phyloP scores from a whole-genome alignment of 2,329 filamentous ascomycete genomes.

The Microcyclospora pomicola region DNA sequence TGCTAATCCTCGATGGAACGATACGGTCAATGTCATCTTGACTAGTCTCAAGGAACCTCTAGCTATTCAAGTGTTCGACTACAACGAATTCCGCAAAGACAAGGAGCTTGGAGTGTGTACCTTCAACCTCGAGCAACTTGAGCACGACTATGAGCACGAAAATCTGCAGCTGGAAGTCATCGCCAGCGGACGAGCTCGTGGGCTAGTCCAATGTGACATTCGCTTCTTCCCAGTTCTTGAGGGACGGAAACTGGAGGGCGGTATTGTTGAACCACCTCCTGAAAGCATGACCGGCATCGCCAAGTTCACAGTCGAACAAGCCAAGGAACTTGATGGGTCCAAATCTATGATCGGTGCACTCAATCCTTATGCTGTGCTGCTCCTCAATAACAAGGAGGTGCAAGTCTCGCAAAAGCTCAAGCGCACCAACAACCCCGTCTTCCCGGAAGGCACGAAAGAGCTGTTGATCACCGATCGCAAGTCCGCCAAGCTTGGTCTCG shows the following conservation, averaged over 20 bases:
- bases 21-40: constrained; percentile 90
- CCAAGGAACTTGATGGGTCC: constrained; percentile 83
- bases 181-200: constrained; percentile 70
- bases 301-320: constrained; percentile 85
- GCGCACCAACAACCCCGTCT: constrained; percentile 94
- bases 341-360: constrained; percentile 86
- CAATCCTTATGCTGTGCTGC: constrained; percentile 76
- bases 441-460: constrained; percentile 84
- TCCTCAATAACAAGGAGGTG: constrained; percentile 85
- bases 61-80: constrained; percentile 77
- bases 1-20: constrained; percentile 82
- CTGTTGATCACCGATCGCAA: constrained; percentile 90
- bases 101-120: constrained; percentile 83
- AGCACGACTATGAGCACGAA: constrained; percentile 63
- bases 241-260: constrained; percentile 56
- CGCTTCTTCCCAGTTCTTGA: constrained; percentile 92
- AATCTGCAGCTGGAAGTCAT: constrained; percentile 76
- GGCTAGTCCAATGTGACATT: constrained; percentile 66
- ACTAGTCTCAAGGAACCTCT: constrained; percentile 81
- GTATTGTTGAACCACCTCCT: constrained; percentile 64
- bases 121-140: constrained; percentile 71
- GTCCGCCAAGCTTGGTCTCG: constrained; percentile 75
- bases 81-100: constrained; percentile 91
- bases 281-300: constrained; percentile 89
- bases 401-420: constrained; percentile 86